Percentiles rank a stretch among this genome's conserved stretches.
Evolutionary conservation across 1,139 yeast species (phyloP).

Genomic region (Blastobotrys apis): DNA sequence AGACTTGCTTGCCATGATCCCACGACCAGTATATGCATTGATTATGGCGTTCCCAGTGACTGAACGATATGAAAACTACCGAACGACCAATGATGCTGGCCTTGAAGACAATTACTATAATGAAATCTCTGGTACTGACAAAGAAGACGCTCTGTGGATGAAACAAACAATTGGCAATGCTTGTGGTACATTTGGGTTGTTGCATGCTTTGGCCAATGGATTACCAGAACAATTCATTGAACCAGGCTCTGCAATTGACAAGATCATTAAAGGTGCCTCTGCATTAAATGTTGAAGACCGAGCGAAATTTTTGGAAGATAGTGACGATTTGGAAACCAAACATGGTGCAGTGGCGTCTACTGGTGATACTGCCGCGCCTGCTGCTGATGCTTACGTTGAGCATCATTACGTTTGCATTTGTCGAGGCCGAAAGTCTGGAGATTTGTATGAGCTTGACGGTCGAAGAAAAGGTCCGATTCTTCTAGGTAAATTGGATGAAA

Average conservation of each 20-base stretch:
- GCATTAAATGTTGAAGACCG: slow-evolving; percentile 39
- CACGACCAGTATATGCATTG: slow-evolving; percentile 74
- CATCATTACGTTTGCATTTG: slow-evolving; percentile 79
- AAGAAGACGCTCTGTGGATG: slow-evolving; percentile 52
- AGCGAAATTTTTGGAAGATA: slow-evolving; percentile 45
- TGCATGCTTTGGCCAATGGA: slow-evolving; percentile 71
- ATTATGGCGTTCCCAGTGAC: slow-evolving; percentile 80
- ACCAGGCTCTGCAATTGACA: slow-evolving; percentile 32
- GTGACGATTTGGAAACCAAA: slow-evolving; percentile 45
- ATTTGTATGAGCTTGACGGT: slow-evolving; percentile 81
- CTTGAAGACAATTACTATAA: slow-evolving; percentile 26
- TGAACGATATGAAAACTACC: slow-evolving; percentile 50
- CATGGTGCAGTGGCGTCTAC: slow-evolving; percentile 58
- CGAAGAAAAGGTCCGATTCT: slow-evolving; percentile 74
- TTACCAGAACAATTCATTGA: slow-evolving; percentile 38
- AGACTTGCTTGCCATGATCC: slow-evolving; percentile 70
- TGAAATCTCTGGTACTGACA: slow-evolving; percentile 28
- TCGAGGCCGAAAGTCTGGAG: slow-evolving; percentile 42
- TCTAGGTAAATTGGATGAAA: slow-evolving; percentile 44
- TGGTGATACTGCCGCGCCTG: slow-evolving; percentile 82
- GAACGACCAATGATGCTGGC: slow-evolving; percentile 37
- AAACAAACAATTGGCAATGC: slow-evolving; percentile 84
- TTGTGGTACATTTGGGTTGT: slow-evolving; percentile 86
- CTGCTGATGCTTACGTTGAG: slow-evolving; percentile 56
- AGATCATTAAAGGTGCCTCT: slow-evolving; percentile 30